Evolutionary conservation across 2,329 filamentous ascomycete species (phyloP).

Genomic region (Ophioceras dolichostomum): DNA sequence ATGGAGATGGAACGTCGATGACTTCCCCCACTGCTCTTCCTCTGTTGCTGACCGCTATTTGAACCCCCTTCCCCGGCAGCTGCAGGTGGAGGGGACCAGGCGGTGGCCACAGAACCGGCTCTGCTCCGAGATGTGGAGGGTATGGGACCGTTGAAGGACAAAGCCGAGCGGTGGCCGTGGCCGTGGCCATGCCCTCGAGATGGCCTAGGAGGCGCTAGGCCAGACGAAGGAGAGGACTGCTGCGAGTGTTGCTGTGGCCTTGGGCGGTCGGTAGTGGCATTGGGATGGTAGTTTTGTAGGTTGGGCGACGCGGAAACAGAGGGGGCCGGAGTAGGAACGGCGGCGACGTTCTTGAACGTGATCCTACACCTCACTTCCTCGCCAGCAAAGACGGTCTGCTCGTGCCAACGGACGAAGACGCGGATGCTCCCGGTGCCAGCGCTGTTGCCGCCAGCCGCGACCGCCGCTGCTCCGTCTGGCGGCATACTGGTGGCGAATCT

Average conservation of each 20-base stretch:
- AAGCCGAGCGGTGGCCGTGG: no score
- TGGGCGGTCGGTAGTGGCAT: conserved; percentile 22
- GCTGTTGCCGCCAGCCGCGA: no score
- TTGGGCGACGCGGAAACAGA: conserved; percentile 2
- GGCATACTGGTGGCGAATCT: conserved; percentile 24
- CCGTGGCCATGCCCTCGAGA: no score
- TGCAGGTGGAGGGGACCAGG: no score
- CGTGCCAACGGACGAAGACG: conserved; percentile 91
- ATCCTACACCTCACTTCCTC: conserved; percentile 94
- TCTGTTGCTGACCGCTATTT: no score
- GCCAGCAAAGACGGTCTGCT: conserved; percentile 89
- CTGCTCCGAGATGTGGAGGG: no score
- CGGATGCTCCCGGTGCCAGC: conserved; percentile 56
- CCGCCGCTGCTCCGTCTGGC: no score
- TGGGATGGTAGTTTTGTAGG: conserved; percentile 10
- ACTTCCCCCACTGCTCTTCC: conserved; percentile 31
- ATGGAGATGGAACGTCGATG: conserved; percentile 74
- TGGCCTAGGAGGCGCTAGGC: no score
- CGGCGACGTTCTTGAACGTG: conserved; percentile 80
- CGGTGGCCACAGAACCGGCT: no score
- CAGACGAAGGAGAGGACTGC: no score
- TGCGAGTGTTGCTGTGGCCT: conserved; percentile 15
- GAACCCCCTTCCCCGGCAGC: no score
- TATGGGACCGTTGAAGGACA: no score
- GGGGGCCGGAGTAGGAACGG: conserved; percentile 20